Base-by-base conservation (phyloP, 2,329 filamentous ascomycete genomes). In the Monilinia fructicola region DNA sequence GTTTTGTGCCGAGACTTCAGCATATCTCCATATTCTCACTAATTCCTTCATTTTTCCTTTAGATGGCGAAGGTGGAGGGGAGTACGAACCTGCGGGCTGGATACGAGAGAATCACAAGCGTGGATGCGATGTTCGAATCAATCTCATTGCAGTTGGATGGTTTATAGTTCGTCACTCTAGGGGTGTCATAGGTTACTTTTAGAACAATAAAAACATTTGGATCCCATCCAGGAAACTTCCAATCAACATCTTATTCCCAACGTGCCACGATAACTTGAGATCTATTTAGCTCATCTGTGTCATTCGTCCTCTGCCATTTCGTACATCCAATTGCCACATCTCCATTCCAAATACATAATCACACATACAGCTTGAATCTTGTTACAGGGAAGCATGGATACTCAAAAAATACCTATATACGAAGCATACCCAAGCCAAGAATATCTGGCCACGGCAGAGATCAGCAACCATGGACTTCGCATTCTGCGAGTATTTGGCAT, bases 111-210 rank as follows among this genome's bases (percentile, higher is more conserved):
- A n/a, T 42, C 1, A 4, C 28, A 58, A 3, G 0, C 4, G n/a
- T 46, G 7, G 16, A 44, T 31, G 44, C 14, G 16, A 21, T 11
- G 2, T 6, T 7, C 2, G 18, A 0, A 58, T 28, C 10, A 58
- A 0, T 2, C 1, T 4, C 3, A 16, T 2, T 58, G 23, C 4
- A 0, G 10, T 21, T 28, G 3, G 16, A 44, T 12, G 11, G 18
- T 9, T 28, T 7, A 10, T 11, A n/a, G 1, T n/a, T 12, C 1
- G n/a, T 21, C 4, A 48, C 7, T 48, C 46, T 7, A 4, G 1
- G 14, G 18, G 4, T 14, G 14, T 26, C 26, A 26, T 26, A 26
- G 10, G 3, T 26, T 16, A 14, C 14, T 26, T 1, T 28, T 53
- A 16, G 4, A 53, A 28, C 2, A 16, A 28, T 53, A 14, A 12